A percentile compares a stretch with the other conserved stretches of the same genome.
phyloP scores from a whole-genome alignment of 331 rosid genomes.

The Ulmus americana region DNA sequence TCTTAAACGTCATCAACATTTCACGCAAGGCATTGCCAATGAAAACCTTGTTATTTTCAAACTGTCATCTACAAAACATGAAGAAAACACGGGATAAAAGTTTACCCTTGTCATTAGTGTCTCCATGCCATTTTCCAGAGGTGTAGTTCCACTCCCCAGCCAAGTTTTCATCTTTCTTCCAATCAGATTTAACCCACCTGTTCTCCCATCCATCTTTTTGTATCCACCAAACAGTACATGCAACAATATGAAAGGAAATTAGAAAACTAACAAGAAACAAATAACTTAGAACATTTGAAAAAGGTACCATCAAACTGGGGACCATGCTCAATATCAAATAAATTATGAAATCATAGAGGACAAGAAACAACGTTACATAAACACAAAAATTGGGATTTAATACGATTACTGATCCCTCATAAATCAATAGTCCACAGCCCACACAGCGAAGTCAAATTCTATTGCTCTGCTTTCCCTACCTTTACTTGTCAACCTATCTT shows the following conservation, averaged over 20 bases:
- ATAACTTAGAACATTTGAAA: background rate
- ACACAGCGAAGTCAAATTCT: background rate
- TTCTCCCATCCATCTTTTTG: slow-evolving; percentile 77
- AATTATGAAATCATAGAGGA: background rate
- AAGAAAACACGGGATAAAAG: background rate
- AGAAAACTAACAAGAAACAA: background rate
- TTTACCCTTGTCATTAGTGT: slow-evolving; percentile 73
- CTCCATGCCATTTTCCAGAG: slow-evolving; percentile 89
- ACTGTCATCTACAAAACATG: background rate
- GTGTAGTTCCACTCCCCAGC: slow-evolving; percentile 97
- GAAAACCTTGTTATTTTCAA: background rate
- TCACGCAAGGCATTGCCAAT: background rate
- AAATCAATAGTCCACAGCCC: background rate
- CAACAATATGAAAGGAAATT: slow-evolving; percentile 13
- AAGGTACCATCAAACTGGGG: too few relatives aligned
- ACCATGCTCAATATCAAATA: too few relatives aligned
- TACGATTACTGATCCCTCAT: background rate
- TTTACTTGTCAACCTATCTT: background rate
- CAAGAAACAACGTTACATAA: background rate
- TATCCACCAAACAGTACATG: slow-evolving; percentile 15
- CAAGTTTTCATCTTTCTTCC: slow-evolving; percentile 79
- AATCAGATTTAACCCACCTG: slow-evolving; percentile 86
- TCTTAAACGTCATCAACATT: background rate
- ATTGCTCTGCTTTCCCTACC: background rate
- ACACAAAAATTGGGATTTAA: background rate